These are phyloP conservation scores for Tetrahymena elliotti DNA, from an alignment of 73 alveolate genomes.

Conservation along the genomic window DNA sequence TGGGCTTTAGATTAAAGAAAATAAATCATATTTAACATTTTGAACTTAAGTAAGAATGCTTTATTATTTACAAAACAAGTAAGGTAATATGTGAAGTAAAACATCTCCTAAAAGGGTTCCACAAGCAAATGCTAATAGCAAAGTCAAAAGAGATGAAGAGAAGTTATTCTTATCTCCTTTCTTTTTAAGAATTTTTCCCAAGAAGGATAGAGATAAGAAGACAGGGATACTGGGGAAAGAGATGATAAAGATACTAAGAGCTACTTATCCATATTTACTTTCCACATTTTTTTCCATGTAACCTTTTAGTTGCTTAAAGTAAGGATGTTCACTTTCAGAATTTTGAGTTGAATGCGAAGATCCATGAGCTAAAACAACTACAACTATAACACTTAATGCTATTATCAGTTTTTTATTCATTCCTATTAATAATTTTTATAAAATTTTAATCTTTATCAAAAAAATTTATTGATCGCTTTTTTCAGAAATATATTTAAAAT, in stretches of 20 bases:
- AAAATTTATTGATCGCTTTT: too few species aligned
- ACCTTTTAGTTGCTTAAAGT: not conserved
- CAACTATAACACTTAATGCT: not conserved
- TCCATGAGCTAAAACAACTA: not conserved
- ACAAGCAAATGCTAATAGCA: slow-evolving; percentile 22
- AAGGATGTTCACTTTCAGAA: not conserved
- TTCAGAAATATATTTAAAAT: not conserved
- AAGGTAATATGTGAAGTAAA: slow-evolving; percentile 25
- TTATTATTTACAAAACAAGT: not conserved
- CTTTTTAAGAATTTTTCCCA: not conserved
- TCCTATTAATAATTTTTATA: not conserved
- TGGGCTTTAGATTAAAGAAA: not conserved
- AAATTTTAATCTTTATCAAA: not conserved
- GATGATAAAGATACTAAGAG: not conserved
- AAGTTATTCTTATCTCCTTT: not conserved
- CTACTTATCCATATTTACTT: not conserved
- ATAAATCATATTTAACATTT: not conserved
- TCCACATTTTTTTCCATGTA: not conserved
- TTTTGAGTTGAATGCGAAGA: not conserved
- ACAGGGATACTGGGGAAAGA: not conserved
- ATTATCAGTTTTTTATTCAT: not conserved
- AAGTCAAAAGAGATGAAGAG: not conserved
- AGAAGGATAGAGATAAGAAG: not conserved
- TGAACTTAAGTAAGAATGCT: not conserved
- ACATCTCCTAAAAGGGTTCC: slow-evolving; percentile 45